Evolutionary conservation across 2,329 filamentous ascomycete genomes (phyloP), one percentile per base, ranked within the genome.

Genomic region (Cercospora nicotianae): DNA sequence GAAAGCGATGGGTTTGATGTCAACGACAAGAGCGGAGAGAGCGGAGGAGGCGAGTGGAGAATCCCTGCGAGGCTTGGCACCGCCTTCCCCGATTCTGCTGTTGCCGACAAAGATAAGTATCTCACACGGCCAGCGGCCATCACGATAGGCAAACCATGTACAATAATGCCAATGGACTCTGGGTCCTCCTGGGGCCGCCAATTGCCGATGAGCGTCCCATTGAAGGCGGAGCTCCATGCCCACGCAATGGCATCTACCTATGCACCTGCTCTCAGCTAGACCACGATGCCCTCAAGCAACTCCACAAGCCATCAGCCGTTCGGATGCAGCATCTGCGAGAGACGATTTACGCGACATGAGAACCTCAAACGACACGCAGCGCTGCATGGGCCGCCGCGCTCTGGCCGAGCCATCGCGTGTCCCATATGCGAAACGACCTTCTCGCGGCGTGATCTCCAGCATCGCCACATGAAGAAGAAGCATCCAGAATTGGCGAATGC

Each of bases 401-500:
- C 28, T 18, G n/a, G 55, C n/a, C 20, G n/a, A 20, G 26, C 31
- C 28, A 30, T 81, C 12, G 69, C 77, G 2, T 82, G 81, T 68
- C 72, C 76, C 3, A 74, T 80, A 53, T 82, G 81, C 69, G 70
- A 75, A 36, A 76, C 77, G 1, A 80, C 79, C 1, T 82, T 83
- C 65, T 82, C 81, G 3, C 78, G 80, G 1, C 73, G 76, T 2
- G 81, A 83, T 67, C 70, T 83, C 3, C 79, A 79, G 18, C 73
- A 75, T 66, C 79, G 80, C 0, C 81, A 83, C 67, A 79, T 82
- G 75, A 82, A 78, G 68, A 75, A 79, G 18, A 82, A 82, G 66
- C 80, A 82, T 64, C 74, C 57, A 2, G 57, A 60, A 20, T 10
- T 58, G 12, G 16, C n/a, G 1, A 13, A 9, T 58, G 23, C 13